These are phyloP conservation scores for Aaosphaeria pasadenensis DNA, from an alignment of 2,329 filamentous ascomycete species.

Conservation along the genomic window DNA sequence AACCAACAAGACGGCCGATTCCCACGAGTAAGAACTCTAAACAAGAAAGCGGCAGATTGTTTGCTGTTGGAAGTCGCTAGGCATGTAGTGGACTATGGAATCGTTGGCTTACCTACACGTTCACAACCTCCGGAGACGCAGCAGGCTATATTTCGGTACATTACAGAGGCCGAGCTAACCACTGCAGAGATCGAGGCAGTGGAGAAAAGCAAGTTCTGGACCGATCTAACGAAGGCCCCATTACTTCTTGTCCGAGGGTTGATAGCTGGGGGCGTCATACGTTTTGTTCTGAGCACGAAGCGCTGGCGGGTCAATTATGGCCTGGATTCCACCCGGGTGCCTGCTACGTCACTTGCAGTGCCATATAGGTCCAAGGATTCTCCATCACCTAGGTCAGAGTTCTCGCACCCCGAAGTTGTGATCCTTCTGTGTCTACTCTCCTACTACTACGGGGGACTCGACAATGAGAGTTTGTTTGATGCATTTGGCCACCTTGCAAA, in stretches of 20 bases:
- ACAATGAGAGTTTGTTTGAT: conserved; percentile 47
- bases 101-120: conserved; percentile 44
- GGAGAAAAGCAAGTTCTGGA: conserved; percentile 36
- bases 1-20: conserved; percentile 35
- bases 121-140: conserved; percentile 26
- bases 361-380: conserved; percentile 66
- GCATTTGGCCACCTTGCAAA: conserved; percentile 48
- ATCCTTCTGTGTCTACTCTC: conserved; percentile 64
- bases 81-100: conserved; percentile 44
- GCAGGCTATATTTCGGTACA: conserved; percentile 42
- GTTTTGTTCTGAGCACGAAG: conserved; percentile 55
- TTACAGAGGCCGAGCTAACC: conserved; percentile 38
- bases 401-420: conserved; percentile 64
- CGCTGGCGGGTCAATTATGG: conserved; percentile 67
- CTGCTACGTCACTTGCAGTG: conserved; percentile 54
- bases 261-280: conserved; percentile 54
- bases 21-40: conserved; percentile 50
- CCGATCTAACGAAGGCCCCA: conserved; percentile 23
- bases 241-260: conserved; percentile 56
- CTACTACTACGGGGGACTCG: conserved; percentile 64
- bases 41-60: conserved; percentile 30
- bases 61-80: conserved; percentile 23
- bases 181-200: conserved; percentile 21
- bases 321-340: conserved; percentile 44
- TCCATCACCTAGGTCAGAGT: conserved; percentile 62